A percentile compares a stretch with the other conserved stretches of the same genome.
Conservation (phyloP, 78 protist species). For the Pelomyxa schiedti region DNA sequence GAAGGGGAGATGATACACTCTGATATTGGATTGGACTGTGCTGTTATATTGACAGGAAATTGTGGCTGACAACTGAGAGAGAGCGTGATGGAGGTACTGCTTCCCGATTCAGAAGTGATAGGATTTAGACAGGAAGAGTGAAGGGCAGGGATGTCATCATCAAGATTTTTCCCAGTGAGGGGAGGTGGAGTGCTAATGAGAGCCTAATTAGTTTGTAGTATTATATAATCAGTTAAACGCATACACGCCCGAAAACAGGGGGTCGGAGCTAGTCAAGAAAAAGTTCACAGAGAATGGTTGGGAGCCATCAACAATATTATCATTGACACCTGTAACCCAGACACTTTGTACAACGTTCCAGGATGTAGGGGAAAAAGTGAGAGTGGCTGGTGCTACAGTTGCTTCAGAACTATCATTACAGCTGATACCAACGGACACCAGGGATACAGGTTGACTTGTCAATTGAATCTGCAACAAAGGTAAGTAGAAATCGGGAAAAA, state of each 20-base stretch:
- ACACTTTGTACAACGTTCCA: slow-evolving; percentile 5
- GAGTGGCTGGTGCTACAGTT: background rate
- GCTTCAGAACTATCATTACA: background rate
- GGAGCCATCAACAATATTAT: background rate
- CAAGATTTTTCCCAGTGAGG: no score
- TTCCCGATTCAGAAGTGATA: slow-evolving; percentile 5
- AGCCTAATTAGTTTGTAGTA: no score
- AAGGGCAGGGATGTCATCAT: no score
- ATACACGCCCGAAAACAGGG: background rate
- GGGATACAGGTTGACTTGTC: background rate
- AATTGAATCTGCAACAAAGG: no score
- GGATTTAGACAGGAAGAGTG: no score
- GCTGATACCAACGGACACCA: background rate
- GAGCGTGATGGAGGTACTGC: background rate
- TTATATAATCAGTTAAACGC: no score
- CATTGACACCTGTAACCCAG: slow-evolving; percentile 1
- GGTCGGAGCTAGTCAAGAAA: background rate
- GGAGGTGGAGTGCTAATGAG: no score
- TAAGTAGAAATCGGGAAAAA: no score
- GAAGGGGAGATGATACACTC: no score
- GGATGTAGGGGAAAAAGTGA: background rate
- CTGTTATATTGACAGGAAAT: no score
- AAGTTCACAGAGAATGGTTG: background rate
- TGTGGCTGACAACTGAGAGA: no score
- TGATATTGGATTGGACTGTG: no score